These are phyloP conservation scores for Puccinia brachypodii DNA, from an alignment of 1,284 basidiomycete species.

Conservation along the genomic window DNA sequence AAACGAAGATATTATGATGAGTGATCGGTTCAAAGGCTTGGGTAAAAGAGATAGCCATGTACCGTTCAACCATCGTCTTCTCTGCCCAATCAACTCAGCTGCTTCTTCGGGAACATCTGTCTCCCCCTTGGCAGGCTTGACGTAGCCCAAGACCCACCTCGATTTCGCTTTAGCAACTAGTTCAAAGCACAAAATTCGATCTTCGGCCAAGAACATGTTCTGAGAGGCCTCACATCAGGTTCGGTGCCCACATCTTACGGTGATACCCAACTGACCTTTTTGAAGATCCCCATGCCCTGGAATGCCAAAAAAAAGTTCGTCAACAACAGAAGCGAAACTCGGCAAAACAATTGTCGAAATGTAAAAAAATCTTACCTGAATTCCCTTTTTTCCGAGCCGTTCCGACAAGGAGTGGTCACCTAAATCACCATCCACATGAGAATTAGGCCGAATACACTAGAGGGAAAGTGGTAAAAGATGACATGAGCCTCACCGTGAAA, in stretches of 20 bases:
- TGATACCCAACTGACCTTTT: slow-evolving; percentile 59
- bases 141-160: slow-evolving; percentile 86
- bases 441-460: not conserved
- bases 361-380: slow-evolving; percentile 61
- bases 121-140: slow-evolving; percentile 92
- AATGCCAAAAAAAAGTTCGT: not conserved
- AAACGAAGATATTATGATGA: not conserved
- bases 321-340: not conserved
- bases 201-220: slow-evolving; percentile 68
- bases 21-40: not conserved
- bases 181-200: slow-evolving; percentile 90
- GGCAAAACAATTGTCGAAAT: not conserved
- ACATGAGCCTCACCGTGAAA: slow-evolving; percentile 75
- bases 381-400: slow-evolving; percentile 86
- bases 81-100: slow-evolving; percentile 76
- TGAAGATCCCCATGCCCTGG: slow-evolving; percentile 92
- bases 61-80: slow-evolving; percentile 93
- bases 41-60: slow-evolving; percentile 63
- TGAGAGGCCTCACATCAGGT: not conserved
- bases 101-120: slow-evolving; percentile 87
- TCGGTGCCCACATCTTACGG: not conserved
- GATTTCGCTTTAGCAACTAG: slow-evolving; percentile 81
- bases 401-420: slow-evolving; percentile 66
- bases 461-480: not conserved
- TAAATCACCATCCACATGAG: not conserved